Base-by-base conservation (phyloP, 345 rosid species). In the Gossypium bickii region DNA sequence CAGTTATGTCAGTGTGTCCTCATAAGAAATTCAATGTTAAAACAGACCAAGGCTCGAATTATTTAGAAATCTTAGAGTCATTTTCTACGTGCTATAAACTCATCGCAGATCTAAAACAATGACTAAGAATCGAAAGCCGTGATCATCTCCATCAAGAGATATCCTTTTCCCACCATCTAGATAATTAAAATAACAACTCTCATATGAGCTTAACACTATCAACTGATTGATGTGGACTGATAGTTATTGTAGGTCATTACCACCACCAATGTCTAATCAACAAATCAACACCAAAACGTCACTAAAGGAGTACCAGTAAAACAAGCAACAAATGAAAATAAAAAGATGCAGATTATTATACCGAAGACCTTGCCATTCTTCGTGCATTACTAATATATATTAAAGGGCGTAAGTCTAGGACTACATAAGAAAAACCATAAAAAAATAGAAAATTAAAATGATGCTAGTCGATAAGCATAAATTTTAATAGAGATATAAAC, bases 1-100 rank as follows among this genome's bases (percentile, higher is more conserved):
- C 98, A 80, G 99, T 83, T 73, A 93, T 88, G 79, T 95, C 96
- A 73, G 96, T 90, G 77, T 95, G 97, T 25, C 61, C 27, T 57
- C 27, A 57, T 57, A 57, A 57, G 22, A 56, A 20, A 70, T 27
- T 51, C 53, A 57, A 73, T 73, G 58, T 82, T 66, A 57, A 71
- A 25, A 77, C 24, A 47, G 16, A 70, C 47, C 75, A 45, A 49
- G 9, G 57, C 27, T 43, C 16, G 34, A 27, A 16, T 25, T 45
- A 44, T 41, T 70, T 62, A 47, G 25, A 22, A 13, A 56, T 29
- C 67, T 52, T 73, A 63, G 10, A 60, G 38, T 55, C 27, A 44
- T 74, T 52, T 63, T 20, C 58, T 24, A 52, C 10, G 7, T 7
- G 24, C 11, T 34, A 59, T 2, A 72, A 59, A 22, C 44, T 22